Conservation (phyloP, 2,329 filamentous ascomycete species). For the Helotiales sp. region DNA sequence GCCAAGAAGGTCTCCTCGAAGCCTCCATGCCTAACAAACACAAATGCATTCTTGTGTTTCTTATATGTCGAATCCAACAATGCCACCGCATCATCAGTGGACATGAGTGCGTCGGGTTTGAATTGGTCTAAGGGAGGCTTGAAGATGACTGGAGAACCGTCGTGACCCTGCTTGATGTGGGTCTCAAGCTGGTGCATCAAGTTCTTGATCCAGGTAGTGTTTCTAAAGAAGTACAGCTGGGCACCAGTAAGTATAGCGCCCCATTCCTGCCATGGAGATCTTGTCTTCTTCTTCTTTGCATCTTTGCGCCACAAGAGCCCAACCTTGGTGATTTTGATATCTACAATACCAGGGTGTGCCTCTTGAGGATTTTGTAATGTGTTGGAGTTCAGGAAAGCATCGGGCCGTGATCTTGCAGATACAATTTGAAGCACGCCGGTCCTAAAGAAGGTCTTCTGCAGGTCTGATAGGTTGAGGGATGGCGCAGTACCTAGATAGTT, state of each 20-base stretch:
- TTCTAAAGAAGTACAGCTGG: slow-evolving; percentile 94
- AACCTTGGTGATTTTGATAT: slow-evolving; percentile 97
- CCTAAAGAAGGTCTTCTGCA: slow-evolving; percentile 87
- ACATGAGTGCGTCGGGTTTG: slow-evolving; percentile 91
- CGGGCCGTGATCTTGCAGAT: slow-evolving; percentile 87
- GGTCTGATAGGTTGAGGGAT: slow-evolving; percentile 74
- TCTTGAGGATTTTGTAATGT: slow-evolving; percentile 83
- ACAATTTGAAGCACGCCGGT: slow-evolving; percentile 94
- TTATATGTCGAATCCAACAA: slow-evolving; percentile 84
- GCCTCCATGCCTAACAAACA: slow-evolving; percentile 83
- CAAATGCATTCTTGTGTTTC: slow-evolving; percentile 93
- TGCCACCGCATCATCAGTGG: slow-evolving; percentile 89
- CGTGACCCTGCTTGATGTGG: slow-evolving; percentile 75
- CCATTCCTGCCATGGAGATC: slow-evolving; percentile 99
- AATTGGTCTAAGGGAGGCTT: slow-evolving; percentile 88
- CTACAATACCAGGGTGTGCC: slow-evolving; percentile 88
- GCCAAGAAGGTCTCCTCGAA: slow-evolving; percentile 89
- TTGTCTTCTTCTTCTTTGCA: slow-evolving; percentile 85
- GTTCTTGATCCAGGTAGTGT: slow-evolving; percentile 87
- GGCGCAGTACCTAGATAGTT: slow-evolving; percentile 77
- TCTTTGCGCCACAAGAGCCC: slow-evolving; percentile 95
- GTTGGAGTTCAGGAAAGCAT: slow-evolving; percentile 90
- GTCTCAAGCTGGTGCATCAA: slow-evolving; percentile 85
- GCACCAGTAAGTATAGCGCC: slow-evolving; percentile 95
- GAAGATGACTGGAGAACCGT: slow-evolving; percentile 79